Conservation (phyloP, 306 rosid genomes). For the Vigna nakashimae region DNA sequence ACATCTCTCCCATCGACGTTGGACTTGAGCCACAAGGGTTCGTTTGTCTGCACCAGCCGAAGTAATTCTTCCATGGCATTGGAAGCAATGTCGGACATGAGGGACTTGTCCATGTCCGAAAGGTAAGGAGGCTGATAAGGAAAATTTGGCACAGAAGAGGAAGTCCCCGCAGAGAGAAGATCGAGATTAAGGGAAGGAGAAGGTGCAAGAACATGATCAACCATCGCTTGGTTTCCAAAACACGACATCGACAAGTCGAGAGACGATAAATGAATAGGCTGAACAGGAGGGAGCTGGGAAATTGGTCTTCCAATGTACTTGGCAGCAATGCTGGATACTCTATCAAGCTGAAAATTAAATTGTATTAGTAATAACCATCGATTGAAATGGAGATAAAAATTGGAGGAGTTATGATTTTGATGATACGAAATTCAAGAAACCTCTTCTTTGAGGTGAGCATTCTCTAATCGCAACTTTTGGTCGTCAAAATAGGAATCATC, state of each 20-base stretch:
- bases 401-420: background rate
- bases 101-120: constrained; percentile 82
- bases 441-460: constrained; percentile 91
- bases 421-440: constrained; percentile 27
- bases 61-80: constrained; percentile 82
- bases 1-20: constrained; percentile 63
- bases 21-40: constrained; percentile 76
- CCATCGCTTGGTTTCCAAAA: constrained; percentile 58
- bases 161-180: constrained; percentile 70
- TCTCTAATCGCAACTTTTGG: constrained; percentile 80
- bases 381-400: background rate
- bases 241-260: constrained; percentile 83
- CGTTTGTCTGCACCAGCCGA: constrained; percentile 76
- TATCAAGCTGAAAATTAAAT: constrained; percentile 73
- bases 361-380: background rate
- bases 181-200: constrained; percentile 82
- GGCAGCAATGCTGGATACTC: constrained; percentile 91
- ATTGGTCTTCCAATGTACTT: constrained; percentile 95
- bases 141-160: constrained; percentile 52
- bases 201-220: constrained; percentile 24
- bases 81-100: constrained; percentile 75
- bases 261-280: constrained; percentile 78
- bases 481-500: constrained; percentile 87
- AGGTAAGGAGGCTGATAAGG: constrained; percentile 63
- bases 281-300: constrained; percentile 87